These are phyloP conservation scores for Infundibulicybe gibba DNA, from an alignment of 768 basidiomycete species.

Conservation along the genomic window DNA sequence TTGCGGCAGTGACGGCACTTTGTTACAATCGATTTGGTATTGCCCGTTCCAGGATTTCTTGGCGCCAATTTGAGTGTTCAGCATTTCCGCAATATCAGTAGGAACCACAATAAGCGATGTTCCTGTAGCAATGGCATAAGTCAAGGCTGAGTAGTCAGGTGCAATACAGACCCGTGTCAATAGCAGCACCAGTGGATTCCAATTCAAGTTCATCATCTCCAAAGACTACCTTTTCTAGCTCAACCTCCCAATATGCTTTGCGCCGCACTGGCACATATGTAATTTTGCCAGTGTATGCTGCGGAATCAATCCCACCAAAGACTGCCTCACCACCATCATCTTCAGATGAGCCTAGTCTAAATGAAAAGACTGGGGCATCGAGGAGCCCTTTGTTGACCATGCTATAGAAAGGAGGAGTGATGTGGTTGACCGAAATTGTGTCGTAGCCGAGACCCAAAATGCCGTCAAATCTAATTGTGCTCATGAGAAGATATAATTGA, in stretches of 20 bases:
- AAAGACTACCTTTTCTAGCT: conserved; percentile 82
- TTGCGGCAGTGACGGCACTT: conserved; percentile 79
- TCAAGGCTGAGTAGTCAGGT: background rate
- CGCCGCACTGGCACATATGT: conserved; percentile 87
- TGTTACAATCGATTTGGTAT: conserved; percentile 86
- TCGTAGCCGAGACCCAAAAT: conserved; percentile 93
- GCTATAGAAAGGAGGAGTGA: conserved; percentile 91
- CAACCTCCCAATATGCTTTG: conserved; percentile 98
- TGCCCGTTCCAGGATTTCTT: conserved; percentile 96
- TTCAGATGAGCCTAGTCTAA: conserved; percentile 86
- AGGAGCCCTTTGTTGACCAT: conserved; percentile 84
- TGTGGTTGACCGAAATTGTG: conserved; percentile 91
- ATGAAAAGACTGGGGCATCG: conserved; percentile 87
- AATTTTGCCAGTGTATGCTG: conserved; percentile 78
- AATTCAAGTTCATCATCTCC: conserved; percentile 87
- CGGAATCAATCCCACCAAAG: conserved; percentile 85
- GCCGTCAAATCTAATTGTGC: conserved; percentile 75
- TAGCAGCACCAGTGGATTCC: conserved; percentile 91
- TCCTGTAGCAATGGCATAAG: conserved; percentile 37
- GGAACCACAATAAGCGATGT: conserved; percentile 94
- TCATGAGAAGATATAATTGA: background rate
- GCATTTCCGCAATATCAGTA: conserved; percentile 94
- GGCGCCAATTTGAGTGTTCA: conserved; percentile 94
- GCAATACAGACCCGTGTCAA: conserved; percentile 66
- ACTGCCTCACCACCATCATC: conserved; percentile 86